phyloP scores from a whole-genome alignment of 2,329 filamentous ascomycete species.

The Bertia moriformis region DNA sequence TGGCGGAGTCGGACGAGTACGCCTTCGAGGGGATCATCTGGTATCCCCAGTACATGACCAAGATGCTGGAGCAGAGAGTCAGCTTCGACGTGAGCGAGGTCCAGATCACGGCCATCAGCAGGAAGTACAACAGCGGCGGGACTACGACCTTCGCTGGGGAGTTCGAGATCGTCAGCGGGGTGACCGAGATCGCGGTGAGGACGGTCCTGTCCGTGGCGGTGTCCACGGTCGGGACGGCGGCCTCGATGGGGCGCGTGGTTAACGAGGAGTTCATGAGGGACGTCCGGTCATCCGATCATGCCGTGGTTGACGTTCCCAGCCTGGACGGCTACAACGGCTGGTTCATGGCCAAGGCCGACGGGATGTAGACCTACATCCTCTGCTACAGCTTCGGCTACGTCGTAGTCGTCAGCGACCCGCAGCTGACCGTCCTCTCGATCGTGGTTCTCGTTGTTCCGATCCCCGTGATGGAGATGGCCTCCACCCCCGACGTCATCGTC shows the following conservation, averaged over 20 bases:
- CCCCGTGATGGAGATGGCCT: conserved; percentile 1
- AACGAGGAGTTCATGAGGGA: background rate
- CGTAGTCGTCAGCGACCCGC: conserved; percentile 2
- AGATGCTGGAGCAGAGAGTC: too few species aligned
- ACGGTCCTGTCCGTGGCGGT: too few species aligned
- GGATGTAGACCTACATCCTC: conserved; percentile 2
- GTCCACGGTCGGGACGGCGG: too few species aligned
- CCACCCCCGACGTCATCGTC: conserved; percentile 1
- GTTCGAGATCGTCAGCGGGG: too few species aligned
- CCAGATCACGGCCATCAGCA: too few species aligned
- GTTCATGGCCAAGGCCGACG: conserved; percentile 3
- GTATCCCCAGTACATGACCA: too few species aligned
- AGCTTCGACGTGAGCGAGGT: too few species aligned
- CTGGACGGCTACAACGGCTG: conserved; percentile 1
- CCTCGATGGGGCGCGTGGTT: background rate
- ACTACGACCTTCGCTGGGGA: too few species aligned
- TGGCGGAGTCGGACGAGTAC: too few species aligned
- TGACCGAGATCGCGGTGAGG: too few species aligned
- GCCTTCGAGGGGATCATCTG: too few species aligned
- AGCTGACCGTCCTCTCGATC: conserved; percentile 2
- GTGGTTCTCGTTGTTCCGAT: conserved; percentile 1
- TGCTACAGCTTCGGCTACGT: conserved; percentile 3
- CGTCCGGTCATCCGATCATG: background rate
- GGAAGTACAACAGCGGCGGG: too few species aligned
- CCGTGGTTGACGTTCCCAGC: background rate